Conservation (phyloP, 2,329 filamentous ascomycete species). For the Pleochaeta shiraiana region DNA sequence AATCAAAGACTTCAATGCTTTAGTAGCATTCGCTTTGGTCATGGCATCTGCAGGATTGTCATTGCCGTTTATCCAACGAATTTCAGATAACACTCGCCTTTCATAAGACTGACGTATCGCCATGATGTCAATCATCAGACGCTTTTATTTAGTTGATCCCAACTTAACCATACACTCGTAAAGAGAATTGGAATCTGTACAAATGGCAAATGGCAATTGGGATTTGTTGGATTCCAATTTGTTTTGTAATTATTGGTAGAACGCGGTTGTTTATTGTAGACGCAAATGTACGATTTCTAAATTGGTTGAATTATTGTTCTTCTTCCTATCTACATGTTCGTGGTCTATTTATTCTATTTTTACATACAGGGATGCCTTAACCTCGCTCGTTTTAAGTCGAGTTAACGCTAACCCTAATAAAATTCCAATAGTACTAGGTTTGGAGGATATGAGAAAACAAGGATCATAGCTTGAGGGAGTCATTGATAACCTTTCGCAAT, state of each 20-base stretch:
- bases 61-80: background rate
- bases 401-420: background rate
- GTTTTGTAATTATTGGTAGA: no score
- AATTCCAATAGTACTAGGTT: background rate
- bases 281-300: no score
- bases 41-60: background rate
- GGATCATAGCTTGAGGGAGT: background rate
- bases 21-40: background rate
- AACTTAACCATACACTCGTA: background rate
- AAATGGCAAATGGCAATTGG: background rate
- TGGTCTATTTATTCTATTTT: no score
- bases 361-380: no score
- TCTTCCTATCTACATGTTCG: no score
- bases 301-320: no score
- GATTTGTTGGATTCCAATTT: no score
- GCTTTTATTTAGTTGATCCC: background rate
- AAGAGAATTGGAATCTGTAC: background rate
- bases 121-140: background rate
- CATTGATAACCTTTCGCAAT: background rate
- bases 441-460: background rate
- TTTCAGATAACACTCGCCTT: background rate
- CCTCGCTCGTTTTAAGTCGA: no score
- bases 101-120: background rate
- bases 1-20: background rate
- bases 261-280: no score